Percentiles rank a stretch among this genome's conserved stretches.
Evolutionary conservation across 257 asterid genomes (phyloP).

Genomic region (Penstemon barbatus): DNA sequence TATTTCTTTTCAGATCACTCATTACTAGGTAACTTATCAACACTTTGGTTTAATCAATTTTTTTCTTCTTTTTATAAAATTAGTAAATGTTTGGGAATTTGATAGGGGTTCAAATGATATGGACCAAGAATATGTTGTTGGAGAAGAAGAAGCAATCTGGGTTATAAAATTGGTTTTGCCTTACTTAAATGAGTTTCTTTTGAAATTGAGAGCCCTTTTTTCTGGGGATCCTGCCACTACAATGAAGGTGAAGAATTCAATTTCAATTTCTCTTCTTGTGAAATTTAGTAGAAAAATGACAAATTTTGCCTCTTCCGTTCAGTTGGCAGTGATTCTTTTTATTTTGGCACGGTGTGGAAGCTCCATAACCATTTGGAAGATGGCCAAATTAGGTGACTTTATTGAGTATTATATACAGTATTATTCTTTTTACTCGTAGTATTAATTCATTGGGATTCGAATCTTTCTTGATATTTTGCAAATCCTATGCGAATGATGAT

Average conservation of each 20-base stretch:
- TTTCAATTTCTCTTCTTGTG: neutral
- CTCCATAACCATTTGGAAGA: conserved; percentile 83
- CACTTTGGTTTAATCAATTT: neutral
- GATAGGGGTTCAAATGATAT: conserved; percentile 46
- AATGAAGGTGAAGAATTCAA: conserved; percentile 61
- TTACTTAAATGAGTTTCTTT: conserved; percentile 64
- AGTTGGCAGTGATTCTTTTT: conserved; percentile 85
- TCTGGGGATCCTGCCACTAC: conserved; percentile 97
- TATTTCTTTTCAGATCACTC: conserved; percentile 75
- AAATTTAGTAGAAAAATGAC: conserved; percentile 30
- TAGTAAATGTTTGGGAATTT: conserved; percentile 1
- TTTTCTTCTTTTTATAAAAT: neutral
- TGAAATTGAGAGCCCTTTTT: conserved; percentile 79
- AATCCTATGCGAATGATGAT: no score
- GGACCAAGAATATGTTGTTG: conserved; percentile 54
- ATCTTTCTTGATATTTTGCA: no score
- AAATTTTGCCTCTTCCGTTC: conserved; percentile 29
- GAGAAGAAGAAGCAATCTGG: conserved; percentile 88
- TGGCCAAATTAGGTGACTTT: conserved; percentile 69
- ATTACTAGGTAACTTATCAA: conserved; percentile 51
- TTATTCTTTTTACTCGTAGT: neutral
- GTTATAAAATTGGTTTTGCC: conserved; percentile 63
- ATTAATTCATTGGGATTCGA: neutral
- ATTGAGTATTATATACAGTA: conserved; percentile 14
- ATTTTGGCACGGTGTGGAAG: conserved; percentile 89